Percentiles rank a stretch among this genome's conserved stretches.
These are phyloP conservation scores for Fusarium heterosporum DNA, from an alignment of 2,329 filamentous ascomycete genomes.

Conservation along the genomic window DNA sequence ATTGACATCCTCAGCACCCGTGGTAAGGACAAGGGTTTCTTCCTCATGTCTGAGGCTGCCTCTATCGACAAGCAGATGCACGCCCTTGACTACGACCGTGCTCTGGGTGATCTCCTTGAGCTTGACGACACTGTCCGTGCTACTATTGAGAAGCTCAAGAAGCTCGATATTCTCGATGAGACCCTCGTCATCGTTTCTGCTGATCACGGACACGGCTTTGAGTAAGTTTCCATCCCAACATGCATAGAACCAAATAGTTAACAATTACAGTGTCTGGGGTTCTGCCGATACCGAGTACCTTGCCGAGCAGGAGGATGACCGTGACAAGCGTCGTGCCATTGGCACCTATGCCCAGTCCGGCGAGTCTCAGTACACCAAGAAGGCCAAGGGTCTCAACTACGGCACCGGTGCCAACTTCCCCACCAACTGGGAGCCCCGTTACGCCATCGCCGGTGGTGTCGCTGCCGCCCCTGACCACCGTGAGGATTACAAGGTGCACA, in stretches of 20 bases:
- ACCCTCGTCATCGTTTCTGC: slow-evolving; percentile 85
- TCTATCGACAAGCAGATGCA: slow-evolving; percentile 95
- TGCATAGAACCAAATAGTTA: background rate
- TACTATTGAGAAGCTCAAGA: slow-evolving; percentile 76
- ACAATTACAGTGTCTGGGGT: slow-evolving; percentile 70
- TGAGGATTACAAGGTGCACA: slow-evolving; percentile 80
- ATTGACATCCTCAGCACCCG: slow-evolving; percentile 79
- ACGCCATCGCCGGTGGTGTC: slow-evolving; percentile 80
- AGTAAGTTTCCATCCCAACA: slow-evolving; percentile 49
- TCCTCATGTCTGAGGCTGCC: slow-evolving; percentile 88
- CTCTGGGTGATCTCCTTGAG: slow-evolving; percentile 85
- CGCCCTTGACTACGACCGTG: slow-evolving; percentile 83
- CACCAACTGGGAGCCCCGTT: slow-evolving; percentile 85
- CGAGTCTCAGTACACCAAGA: slow-evolving; percentile 77
- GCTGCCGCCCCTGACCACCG: slow-evolving; percentile 78
- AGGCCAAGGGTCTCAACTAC: slow-evolving; percentile 71
- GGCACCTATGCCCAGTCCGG: slow-evolving; percentile 80
- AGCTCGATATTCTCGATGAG: slow-evolving; percentile 75
- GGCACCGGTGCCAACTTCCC: slow-evolving; percentile 82
- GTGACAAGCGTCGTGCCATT: slow-evolving; percentile 79
- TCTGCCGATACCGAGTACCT: slow-evolving; percentile 85
- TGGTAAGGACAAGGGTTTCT: slow-evolving; percentile 78
- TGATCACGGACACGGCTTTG: slow-evolving; percentile 92
- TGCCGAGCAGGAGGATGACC: slow-evolving; percentile 70
- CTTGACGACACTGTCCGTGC: slow-evolving; percentile 85